A percentile compares a stretch with the other conserved stretches of the same genome.
Conservation (phyloP, 805 yeast genomes). For the Wickerhamomyces ciferrii region DNA sequence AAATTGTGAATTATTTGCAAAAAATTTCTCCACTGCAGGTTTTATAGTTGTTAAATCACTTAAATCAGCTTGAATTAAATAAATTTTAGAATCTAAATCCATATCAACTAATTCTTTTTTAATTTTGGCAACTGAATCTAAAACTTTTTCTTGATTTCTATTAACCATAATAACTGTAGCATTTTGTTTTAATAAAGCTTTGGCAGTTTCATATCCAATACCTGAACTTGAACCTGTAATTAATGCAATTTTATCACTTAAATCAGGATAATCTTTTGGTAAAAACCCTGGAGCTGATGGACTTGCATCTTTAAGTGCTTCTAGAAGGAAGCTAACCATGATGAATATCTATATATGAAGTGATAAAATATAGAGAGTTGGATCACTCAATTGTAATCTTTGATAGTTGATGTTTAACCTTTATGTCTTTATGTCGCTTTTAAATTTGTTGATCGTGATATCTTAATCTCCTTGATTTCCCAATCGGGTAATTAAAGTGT, state of each 20-base stretch:
- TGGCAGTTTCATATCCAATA: slow-evolving; percentile 27
- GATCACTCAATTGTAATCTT: no score
- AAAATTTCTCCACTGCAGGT: slow-evolving; percentile 28
- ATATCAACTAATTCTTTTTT: slow-evolving; percentile 17
- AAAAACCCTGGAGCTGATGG: slow-evolving; percentile 20
- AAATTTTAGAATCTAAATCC: slow-evolving; percentile 16
- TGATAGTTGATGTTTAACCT: no score
- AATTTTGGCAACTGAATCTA: slow-evolving; percentile 22
- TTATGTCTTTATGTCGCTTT: no score
- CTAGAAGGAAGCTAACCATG: not conserved
- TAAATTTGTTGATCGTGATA: no score
- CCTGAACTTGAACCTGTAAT: slow-evolving; percentile 31
- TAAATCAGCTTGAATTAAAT: slow-evolving; percentile 26
- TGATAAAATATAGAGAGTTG: no score
- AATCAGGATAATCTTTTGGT: slow-evolving; percentile 25
- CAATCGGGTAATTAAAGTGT: no score
- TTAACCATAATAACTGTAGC: slow-evolving; percentile 33
- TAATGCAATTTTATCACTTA: slow-evolving; percentile 17
- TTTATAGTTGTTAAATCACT: slow-evolving; percentile 36
- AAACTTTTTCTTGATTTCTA: slow-evolving; percentile 28
- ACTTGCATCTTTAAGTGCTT: slow-evolving; percentile 4
- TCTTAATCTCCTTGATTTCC: no score
- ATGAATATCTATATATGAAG: no score
- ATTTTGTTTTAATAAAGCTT: slow-evolving; percentile 23
- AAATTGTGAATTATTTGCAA: not conserved